These are phyloP conservation scores for Mycena sp. DNA, from an alignment of 1,284 basidiomycete genomes.

Conservation along the genomic window DNA sequence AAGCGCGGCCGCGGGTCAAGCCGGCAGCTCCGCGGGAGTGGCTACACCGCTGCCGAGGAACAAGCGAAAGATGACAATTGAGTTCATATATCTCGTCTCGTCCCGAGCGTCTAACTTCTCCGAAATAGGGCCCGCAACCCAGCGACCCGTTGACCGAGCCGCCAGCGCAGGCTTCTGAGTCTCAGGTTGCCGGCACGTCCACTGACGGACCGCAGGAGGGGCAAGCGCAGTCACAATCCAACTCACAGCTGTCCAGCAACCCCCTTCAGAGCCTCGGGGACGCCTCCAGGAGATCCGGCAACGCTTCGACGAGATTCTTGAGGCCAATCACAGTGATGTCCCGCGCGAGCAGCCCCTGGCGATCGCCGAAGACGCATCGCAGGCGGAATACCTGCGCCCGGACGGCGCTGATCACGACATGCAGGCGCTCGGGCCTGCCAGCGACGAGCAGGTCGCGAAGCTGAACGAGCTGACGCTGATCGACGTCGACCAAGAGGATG, in stretches of 20 bases:
- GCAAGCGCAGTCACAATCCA: slow-evolving; percentile 41
- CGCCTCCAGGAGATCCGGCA: slow-evolving; percentile 87
- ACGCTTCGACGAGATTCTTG: slow-evolving; percentile 87
- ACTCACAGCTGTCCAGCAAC: slow-evolving; percentile 56
- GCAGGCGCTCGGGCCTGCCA: slow-evolving; percentile 92
- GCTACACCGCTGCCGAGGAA: slow-evolving; percentile 37
- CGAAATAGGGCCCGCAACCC: slow-evolving; percentile 32
- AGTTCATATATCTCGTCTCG: slow-evolving; percentile 29
- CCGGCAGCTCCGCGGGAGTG: slow-evolving; percentile 42
- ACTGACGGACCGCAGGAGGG: slow-evolving; percentile 57
- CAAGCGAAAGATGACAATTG: slow-evolving; percentile 43
- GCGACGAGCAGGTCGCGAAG: slow-evolving; percentile 84
- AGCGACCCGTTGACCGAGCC: slow-evolving; percentile 38
- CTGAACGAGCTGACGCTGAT: slow-evolving; percentile 83
- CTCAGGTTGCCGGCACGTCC: slow-evolving; percentile 47
- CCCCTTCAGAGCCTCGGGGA: slow-evolving; percentile 89
- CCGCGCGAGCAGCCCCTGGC: slow-evolving; percentile 39
- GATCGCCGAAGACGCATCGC: slow-evolving; percentile 53
- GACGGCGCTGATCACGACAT: slow-evolving; percentile 79
- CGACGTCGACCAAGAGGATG: slow-evolving; percentile 65
- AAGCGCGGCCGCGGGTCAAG: slow-evolving; percentile 42
- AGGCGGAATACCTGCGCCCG: slow-evolving; percentile 87
- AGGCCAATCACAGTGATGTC: slow-evolving; percentile 50
- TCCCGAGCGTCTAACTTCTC: slow-evolving; percentile 17
- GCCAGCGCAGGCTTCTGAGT: slow-evolving; percentile 33